These are phyloP conservation scores for Alternaria sp. DNA, from an alignment of 2,329 filamentous ascomycete species.

Conservation along the genomic window DNA sequence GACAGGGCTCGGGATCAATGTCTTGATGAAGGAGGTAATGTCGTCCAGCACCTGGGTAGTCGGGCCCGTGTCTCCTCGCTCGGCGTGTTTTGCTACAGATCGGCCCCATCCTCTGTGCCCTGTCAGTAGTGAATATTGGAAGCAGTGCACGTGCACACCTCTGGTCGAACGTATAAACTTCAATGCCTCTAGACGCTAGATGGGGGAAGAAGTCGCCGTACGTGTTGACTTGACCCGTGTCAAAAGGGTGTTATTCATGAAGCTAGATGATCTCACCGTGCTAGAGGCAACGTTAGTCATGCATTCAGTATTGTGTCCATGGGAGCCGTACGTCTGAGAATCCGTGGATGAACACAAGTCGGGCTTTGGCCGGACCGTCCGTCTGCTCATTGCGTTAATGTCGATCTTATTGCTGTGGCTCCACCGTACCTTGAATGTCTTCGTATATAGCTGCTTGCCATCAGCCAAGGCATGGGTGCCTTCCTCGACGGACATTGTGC, in stretches of 20 bases:
- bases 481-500: constrained; percentile 55
- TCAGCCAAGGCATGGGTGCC: constrained; percentile 59
- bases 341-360: constrained; percentile 83
- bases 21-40: constrained; percentile 75
- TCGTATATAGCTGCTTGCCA: constrained; percentile 63
- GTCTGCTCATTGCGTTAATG: constrained; percentile 53
- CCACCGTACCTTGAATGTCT: constrained; percentile 62
- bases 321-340: constrained; percentile 68
- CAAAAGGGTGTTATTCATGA: constrained; percentile 6
- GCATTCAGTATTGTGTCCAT: background rate
- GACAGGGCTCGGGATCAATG: constrained; percentile 58
- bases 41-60: constrained; percentile 77
- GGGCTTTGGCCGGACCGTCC: constrained; percentile 65
- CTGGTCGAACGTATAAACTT: constrained; percentile 81
- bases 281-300: constrained; percentile 8
- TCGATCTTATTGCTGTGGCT: constrained; percentile 4
- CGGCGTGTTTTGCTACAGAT: constrained; percentile 65
- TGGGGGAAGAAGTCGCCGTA: constrained; percentile 77
- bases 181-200: constrained; percentile 74
- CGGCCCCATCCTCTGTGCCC: constrained; percentile 78
- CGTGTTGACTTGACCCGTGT: constrained; percentile 61
- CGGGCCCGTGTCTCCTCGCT: constrained; percentile 75
- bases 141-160: constrained; percentile 47
- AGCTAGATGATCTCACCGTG: constrained; percentile 13
- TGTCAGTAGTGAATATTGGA: constrained; percentile 11